Evolutionary conservation across 495 filamentous ascomycete genomes (phyloP), one percentile per base, ranked within the genome.

Genomic region (Aspergillus ellipticus): DNA sequence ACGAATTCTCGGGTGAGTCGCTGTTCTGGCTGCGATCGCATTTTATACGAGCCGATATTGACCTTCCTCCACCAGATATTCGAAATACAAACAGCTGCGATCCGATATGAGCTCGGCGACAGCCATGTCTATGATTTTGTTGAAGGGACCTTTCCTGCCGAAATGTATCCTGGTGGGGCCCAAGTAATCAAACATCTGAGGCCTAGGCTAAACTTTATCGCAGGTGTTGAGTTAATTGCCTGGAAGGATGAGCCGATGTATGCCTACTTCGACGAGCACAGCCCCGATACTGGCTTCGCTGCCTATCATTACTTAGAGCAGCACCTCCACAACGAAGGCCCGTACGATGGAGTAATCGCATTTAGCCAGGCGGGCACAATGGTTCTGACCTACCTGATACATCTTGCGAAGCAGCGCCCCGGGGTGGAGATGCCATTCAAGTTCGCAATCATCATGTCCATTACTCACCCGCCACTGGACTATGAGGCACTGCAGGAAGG

Each of bases 291-390:
- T 17, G 31, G 50, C 9, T 13, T 54, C 22, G 24, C 37, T 4
- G 54, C 54, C n/a, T 57, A 45, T 16, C 45, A 35, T 16, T 19
- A 58, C 17, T 35, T 58, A 8, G 35, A 48, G n/a, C 29, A 49
- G 16, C 67, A 56, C 42, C 46, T 66, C 20, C 26, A 49, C 11
- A 21, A 56, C 6, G 66, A 64, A 31, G 72, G 68, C 6, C 70
- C 72, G 1, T 75, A 66, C 42, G 72, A 75, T 49, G 72, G 70
- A 0, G 51, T 75, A 10, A 51, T 75, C 19, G 70, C 57, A n/a
- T 75, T 69, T 43, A 69, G 65, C 9, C 55, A 67, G 26, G 68
- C 64, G 9, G 68, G 51, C 24, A 59, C 49, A 6, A 21, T 57
- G 24, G 51, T 49, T 9, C 31, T 56, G 4, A 41, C 59, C 4